These are phyloP conservation scores for Russula vinacea DNA, from an alignment of 768 basidiomycete genomes.

Conservation along the genomic window DNA sequence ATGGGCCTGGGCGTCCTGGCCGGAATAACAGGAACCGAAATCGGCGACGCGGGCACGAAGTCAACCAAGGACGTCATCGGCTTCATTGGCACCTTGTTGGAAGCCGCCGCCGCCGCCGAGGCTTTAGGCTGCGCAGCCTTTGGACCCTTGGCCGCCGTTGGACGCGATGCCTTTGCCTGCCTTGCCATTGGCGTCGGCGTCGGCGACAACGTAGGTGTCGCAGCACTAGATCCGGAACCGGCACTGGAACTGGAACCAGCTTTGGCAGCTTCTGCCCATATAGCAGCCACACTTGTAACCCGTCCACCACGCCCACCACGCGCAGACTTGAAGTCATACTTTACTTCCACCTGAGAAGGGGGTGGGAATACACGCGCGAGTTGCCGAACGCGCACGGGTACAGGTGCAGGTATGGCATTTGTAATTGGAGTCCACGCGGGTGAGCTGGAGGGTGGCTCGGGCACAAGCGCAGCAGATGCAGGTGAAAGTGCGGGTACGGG, in stretches of 20 bases:
- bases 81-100: constrained; percentile 3
- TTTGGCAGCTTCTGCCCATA: constrained; percentile 52
- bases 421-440: neutral
- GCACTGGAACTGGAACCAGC: neutral
- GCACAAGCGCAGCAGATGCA: neutral
- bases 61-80: constrained; percentile 1
- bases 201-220: constrained; percentile 21
- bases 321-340: constrained; percentile 73
- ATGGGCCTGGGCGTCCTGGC: too few species aligned
- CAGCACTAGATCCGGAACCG: neutral
- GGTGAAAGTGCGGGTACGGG: neutral
- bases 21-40: neutral
- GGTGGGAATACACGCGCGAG: neutral
- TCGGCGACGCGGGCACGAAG: neutral
- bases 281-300: constrained; percentile 66
- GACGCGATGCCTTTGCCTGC: neutral
- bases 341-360: constrained; percentile 46
- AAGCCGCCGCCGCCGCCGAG: neutral
- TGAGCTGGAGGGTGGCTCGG: neutral
- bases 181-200: constrained; percentile 23
- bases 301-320: constrained; percentile 74
- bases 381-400: constrained; percentile 1
- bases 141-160: neutral
- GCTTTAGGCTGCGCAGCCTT: neutral
- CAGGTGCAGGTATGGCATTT: neutral